phyloP scores from a whole-genome alignment of 257 asterid genomes.

The Penstemon davidsonii region DNA sequence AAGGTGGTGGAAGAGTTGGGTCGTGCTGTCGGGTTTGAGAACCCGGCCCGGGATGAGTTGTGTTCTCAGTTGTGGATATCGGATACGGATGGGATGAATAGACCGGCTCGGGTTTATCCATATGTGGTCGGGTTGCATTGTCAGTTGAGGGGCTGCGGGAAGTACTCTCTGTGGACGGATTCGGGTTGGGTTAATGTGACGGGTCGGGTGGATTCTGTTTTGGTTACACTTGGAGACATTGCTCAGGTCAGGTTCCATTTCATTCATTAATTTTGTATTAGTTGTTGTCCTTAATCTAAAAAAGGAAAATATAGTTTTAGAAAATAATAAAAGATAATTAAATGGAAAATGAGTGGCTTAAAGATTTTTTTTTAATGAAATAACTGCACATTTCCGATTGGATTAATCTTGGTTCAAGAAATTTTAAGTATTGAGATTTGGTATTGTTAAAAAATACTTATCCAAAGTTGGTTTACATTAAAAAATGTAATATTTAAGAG shows the following conservation, averaged over 20 bases:
- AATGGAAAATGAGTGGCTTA: slow-evolving; percentile 21
- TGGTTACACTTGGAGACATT: slow-evolving; percentile 75
- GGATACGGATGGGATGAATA: slow-evolving; percentile 33
- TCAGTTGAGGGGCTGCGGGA: slow-evolving; percentile 40
- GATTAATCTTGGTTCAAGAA: too few species aligned
- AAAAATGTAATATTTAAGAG: too few species aligned
- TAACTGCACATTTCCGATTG: too few species aligned
- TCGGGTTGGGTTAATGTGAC: slow-evolving; percentile 63
- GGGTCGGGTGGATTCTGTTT: slow-evolving; percentile 48
- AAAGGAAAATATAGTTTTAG: too few species aligned
- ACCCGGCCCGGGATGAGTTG: slow-evolving; percentile 43
- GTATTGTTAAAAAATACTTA: too few species aligned
- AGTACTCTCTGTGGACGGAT: slow-evolving; percentile 50
- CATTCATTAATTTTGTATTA: not conserved
- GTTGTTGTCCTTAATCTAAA: too few species aligned
- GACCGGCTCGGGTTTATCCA: slow-evolving; percentile 68
- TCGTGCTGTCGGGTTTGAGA: slow-evolving; percentile 49
- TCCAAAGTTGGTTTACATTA: too few species aligned
- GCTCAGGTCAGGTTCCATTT: slow-evolving; percentile 53
- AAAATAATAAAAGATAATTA: not conserved
- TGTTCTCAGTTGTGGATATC: slow-evolving; percentile 67
- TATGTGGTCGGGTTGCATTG: slow-evolving; percentile 59
- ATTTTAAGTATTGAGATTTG: too few species aligned
- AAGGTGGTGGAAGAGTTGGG: slow-evolving; percentile 51
- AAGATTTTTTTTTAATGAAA: not conserved